Percentiles rank a stretch among this genome's conserved stretches.
phyloP scores from a whole-genome alignment of 768 basidiomycete species.

The Tricholoma flavovirens region DNA sequence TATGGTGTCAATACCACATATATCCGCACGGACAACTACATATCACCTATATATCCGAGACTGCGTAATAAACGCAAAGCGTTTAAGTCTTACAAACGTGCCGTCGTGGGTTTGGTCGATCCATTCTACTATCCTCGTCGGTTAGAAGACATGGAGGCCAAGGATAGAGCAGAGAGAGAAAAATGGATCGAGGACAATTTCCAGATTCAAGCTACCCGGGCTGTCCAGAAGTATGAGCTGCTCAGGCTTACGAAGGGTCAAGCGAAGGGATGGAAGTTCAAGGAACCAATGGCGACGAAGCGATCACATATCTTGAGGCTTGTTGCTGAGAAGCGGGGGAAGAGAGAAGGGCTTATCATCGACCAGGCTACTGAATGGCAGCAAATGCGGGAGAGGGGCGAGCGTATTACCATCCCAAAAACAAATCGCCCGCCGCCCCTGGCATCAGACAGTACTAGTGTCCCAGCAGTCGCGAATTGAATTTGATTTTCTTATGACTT shows the following conservation, averaged over 20 bases:
- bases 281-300: constrained; percentile 36
- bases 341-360: constrained; percentile 34
- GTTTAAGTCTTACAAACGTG: constrained; percentile 77
- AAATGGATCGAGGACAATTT: constrained; percentile 63
- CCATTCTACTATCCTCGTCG: constrained; percentile 92
- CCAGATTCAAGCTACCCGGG: constrained; percentile 33
- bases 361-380: constrained; percentile 30
- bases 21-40: constrained; percentile 91
- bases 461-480: constrained; percentile 4
- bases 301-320: constrained; percentile 40
- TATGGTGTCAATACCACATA: constrained; percentile 90
- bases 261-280: constrained; percentile 37
- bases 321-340: constrained; percentile 36
- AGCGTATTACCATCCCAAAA: constrained; percentile 18
- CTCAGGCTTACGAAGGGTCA: constrained; percentile 34
- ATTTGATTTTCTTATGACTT: neutral
- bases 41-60: constrained; percentile 43
- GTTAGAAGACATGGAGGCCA: constrained; percentile 67
- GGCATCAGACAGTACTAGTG: constrained; percentile 1
- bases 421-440: constrained; percentile 1
- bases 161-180: constrained; percentile 49
- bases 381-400: constrained; percentile 28
- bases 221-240: constrained; percentile 31
- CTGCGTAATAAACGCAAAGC: constrained; percentile 27
- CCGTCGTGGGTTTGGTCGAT: constrained; percentile 84